Conservation (phyloP, 352 stramenopile species). For the Pythium pectinolyticum region DNA sequence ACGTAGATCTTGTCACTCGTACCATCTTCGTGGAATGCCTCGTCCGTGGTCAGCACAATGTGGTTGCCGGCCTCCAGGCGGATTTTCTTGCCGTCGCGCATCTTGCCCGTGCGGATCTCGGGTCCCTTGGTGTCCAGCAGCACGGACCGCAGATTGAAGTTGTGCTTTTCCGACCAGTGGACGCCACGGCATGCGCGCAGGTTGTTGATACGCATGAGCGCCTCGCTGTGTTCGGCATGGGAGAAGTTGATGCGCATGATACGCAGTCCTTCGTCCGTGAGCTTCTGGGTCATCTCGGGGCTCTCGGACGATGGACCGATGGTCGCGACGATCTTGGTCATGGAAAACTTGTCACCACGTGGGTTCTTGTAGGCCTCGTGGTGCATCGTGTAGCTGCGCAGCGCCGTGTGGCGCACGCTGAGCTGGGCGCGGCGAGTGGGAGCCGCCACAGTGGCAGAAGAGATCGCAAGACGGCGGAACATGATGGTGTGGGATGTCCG, state of each 20-base stretch:
- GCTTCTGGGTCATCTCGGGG: conserved; percentile 71
- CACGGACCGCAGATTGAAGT: conserved; percentile 91
- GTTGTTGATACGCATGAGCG: conserved; percentile 74
- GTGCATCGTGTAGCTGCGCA: conserved; percentile 30
- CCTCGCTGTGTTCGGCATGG: conserved; percentile 90
- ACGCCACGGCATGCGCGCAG: conserved; percentile 78
- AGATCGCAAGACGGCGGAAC: conserved; percentile 25
- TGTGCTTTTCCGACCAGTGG: conserved; percentile 57
- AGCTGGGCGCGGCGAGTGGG: neutral
- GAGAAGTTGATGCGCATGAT: conserved; percentile 96
- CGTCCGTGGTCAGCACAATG: conserved; percentile 88
- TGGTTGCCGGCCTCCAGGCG: conserved; percentile 78
- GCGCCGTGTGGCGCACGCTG: conserved; percentile 10
- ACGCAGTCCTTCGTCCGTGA: conserved; percentile 87
- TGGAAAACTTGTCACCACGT: conserved; percentile 82
- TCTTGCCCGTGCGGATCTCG: conserved; percentile 93
- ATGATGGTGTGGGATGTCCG: conserved; percentile 1
- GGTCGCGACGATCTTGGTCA: conserved; percentile 94
- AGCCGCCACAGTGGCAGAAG: conserved; percentile 2
- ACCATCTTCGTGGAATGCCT: conserved; percentile 66
- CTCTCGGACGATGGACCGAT: conserved; percentile 88
- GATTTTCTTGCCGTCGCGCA: conserved; percentile 88
- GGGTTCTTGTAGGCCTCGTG: conserved; percentile 73
- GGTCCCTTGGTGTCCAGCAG: conserved; percentile 94
- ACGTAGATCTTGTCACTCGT: conserved; percentile 91